Evolutionary conservation across 768 basidiomycete species (phyloP).

Genomic region (Macrolepiota dolichaula): DNA sequence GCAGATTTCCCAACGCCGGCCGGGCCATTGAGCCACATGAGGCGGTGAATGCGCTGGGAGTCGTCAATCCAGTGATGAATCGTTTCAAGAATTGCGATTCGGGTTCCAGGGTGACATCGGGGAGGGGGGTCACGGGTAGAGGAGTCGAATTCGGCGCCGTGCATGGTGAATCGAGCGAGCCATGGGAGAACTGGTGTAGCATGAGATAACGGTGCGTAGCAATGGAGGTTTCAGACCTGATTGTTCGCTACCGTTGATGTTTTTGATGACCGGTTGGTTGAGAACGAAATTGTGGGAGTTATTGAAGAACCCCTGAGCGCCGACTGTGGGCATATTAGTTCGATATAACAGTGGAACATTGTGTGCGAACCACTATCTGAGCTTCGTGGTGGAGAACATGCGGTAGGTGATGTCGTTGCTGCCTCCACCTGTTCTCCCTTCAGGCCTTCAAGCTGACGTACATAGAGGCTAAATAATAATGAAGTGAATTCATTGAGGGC

Average conservation of each 20-base stretch:
- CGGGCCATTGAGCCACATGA: not conserved
- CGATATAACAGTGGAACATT: no score
- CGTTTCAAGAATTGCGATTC: not conserved
- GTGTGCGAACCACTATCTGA: no score
- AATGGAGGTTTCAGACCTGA: not conserved
- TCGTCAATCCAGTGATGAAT: not conserved
- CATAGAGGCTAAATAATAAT: no score
- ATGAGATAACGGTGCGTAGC: not conserved
- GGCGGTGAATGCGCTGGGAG: not conserved
- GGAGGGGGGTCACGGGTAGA: not conserved
- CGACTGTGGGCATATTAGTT: no score
- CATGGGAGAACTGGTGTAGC: not conserved
- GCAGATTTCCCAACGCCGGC: constrained; percentile 3
- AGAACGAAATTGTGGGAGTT: not conserved
- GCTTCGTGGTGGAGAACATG: no score
- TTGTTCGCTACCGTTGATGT: not conserved
- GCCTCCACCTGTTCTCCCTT: no score
- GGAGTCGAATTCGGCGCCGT: not conserved
- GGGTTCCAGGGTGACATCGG: not conserved
- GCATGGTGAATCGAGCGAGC: not conserved
- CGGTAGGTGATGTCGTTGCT: no score
- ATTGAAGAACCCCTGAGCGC: not conserved
- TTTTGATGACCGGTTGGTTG: not conserved
- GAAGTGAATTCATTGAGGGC: no score
- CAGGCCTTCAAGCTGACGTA: no score